These are phyloP conservation scores for Basipetospora chlamydospora DNA, from an alignment of 2,329 filamentous ascomycete species.

Conservation along the genomic window DNA sequence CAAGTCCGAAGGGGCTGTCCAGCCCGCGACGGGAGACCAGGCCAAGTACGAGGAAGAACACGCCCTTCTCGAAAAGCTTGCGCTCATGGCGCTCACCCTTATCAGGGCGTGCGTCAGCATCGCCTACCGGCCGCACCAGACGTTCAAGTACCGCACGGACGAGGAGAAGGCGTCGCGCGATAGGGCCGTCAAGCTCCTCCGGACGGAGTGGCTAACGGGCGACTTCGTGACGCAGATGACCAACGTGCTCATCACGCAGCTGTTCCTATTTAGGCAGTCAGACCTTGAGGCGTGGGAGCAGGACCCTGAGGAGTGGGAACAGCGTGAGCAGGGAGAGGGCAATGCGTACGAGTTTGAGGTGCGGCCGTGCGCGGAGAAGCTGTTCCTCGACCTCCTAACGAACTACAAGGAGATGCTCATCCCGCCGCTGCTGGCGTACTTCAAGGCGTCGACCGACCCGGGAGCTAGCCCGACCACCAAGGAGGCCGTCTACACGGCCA, in stretches of 20 bases:
- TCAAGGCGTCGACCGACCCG: constrained; percentile 56
- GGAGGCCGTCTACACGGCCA: constrained; percentile 86
- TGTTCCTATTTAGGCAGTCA: constrained; percentile 73
- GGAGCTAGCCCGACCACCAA: constrained; percentile 62
- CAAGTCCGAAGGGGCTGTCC: constrained; percentile 40
- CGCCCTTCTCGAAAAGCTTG: constrained; percentile 61
- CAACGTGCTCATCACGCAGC: constrained; percentile 69
- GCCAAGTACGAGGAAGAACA: constrained; percentile 39
- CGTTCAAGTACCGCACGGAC: constrained; percentile 68
- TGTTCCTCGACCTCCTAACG: constrained; percentile 82
- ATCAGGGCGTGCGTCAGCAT: constrained; percentile 74
- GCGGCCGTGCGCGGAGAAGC: constrained; percentile 79
- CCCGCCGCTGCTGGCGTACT: constrained; percentile 68
- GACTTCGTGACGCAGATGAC: constrained; percentile 69
- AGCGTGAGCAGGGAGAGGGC: constrained; percentile 69
- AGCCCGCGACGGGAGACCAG: constrained; percentile 18
- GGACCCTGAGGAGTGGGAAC: constrained; percentile 91
- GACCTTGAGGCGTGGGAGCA: constrained; percentile 89
- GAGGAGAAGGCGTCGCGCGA: constrained; percentile 65
- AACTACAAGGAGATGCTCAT: constrained; percentile 76
- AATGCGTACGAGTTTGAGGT: constrained; percentile 88
- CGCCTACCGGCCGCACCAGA: constrained; percentile 65
- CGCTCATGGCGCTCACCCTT: constrained; percentile 69
- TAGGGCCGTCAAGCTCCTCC: constrained; percentile 53
- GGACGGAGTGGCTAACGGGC: constrained; percentile 58